A percentile compares a stretch with the other conserved stretches of the same genome.
Conservation (phyloP, 495 filamentous ascomycete genomes). For the Penicillium simplicissimum region DNA sequence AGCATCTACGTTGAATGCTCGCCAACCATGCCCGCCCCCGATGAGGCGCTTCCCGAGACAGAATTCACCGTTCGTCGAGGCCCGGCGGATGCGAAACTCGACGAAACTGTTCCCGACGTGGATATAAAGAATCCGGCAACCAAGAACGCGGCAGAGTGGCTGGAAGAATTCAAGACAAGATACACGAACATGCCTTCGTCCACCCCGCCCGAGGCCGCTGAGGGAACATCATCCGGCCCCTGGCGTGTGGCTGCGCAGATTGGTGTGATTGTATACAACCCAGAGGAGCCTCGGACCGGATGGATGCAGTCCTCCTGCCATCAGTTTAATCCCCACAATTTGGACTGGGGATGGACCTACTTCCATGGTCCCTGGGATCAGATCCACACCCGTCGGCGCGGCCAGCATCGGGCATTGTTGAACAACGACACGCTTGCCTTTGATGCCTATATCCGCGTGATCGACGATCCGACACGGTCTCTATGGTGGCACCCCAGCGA, state of each 20-base stretch:
- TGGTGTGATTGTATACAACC: constrained; percentile 65
- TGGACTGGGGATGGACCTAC: constrained; percentile 70
- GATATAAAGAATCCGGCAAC: constrained; percentile 32
- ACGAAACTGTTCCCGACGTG: constrained; percentile 32
- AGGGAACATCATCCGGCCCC: constrained; percentile 17
- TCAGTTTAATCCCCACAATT: constrained; percentile 57
- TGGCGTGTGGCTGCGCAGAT: constrained; percentile 64
- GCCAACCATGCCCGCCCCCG: constrained; percentile 40
- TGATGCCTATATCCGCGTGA: constrained; percentile 61
- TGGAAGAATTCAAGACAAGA: constrained; percentile 35
- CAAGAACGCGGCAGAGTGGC: constrained; percentile 32
- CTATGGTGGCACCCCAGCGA: constrained; percentile 66
- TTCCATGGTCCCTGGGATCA: constrained; percentile 63
- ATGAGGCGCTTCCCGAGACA: constrained; percentile 40
- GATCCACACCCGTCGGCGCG: constrained; percentile 56
- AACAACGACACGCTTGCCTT: constrained; percentile 65
- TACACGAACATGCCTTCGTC: constrained; percentile 27
- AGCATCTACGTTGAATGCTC: constrained; percentile 68
- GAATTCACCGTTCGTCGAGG: constrained; percentile 43
- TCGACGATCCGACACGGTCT: constrained; percentile 61
- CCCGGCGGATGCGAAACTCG: constrained; percentile 30
- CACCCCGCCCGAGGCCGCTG: constrained; percentile 2
- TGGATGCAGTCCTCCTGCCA: constrained; percentile 58
- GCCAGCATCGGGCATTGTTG: constrained; percentile 62
- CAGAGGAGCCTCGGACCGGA: constrained; percentile 61